Percentiles rank a stretch among this genome's conserved stretches.
phyloP scores from a whole-genome alignment of 192 early-diverging fungal species.

The Coemansia sp. region DNA sequence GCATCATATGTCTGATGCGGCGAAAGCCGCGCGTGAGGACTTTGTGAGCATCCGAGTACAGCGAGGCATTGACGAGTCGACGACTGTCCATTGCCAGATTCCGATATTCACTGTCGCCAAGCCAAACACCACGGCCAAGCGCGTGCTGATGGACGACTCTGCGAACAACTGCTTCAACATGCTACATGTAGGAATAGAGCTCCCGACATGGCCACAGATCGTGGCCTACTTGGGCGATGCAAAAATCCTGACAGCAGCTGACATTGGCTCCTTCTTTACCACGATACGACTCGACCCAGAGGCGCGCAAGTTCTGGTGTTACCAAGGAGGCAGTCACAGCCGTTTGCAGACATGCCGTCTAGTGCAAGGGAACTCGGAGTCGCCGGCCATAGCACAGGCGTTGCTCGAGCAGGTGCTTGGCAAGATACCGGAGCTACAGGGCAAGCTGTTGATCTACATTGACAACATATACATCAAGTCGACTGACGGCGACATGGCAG shows the following conservation, averaged over 20 bases:
- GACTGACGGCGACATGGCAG: background rate
- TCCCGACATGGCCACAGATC: background rate
- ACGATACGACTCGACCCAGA: background rate
- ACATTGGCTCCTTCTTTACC: constrained; percentile 12
- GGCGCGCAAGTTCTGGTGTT: constrained; percentile 3
- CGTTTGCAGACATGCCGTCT: background rate
- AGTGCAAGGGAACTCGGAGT: background rate
- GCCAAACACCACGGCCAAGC: constrained; percentile 1
- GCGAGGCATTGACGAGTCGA: constrained; percentile 19
- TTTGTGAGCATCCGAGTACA: too few relatives aligned
- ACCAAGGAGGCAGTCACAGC: background rate
- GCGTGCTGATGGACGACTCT: background rate
- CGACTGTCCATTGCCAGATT: constrained; percentile 3
- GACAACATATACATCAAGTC: constrained; percentile 30
- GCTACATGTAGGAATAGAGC: background rate
- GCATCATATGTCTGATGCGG: constrained; percentile 11
- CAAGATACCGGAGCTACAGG: background rate
- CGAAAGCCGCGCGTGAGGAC: background rate
- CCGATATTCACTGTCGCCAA: constrained; percentile 17
- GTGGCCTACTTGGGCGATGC: background rate
- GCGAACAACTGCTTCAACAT: background rate
- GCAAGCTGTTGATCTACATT: constrained; percentile 15
- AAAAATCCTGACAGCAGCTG: background rate
- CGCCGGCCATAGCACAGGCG: constrained; percentile 11
- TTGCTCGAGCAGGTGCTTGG: constrained; percentile 13